These are phyloP conservation scores for Carex parvula DNA, from an alignment of 176 grass and related monocot species.

Conservation along the genomic window DNA sequence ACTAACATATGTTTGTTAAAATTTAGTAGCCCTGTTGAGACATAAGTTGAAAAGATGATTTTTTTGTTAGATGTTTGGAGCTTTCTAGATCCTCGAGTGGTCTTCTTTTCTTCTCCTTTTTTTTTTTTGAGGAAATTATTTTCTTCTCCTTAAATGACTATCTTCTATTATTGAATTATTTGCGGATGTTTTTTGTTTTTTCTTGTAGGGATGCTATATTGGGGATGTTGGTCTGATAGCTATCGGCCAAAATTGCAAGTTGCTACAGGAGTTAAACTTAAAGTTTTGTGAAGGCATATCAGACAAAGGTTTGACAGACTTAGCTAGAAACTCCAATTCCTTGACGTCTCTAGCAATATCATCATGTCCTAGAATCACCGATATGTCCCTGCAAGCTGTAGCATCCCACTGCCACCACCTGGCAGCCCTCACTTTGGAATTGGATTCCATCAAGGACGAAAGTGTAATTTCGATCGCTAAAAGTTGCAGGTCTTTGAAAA, in stretches of 20 bases:
- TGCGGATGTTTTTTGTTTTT: neutral
- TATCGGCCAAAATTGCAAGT: constrained; percentile 61
- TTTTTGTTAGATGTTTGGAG: neutral
- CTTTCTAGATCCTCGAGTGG: neutral
- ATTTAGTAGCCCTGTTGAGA: neutral
- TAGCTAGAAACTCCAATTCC: constrained; percentile 51
- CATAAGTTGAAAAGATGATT: neutral
- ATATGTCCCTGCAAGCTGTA: constrained; percentile 75
- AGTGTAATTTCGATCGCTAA: constrained; percentile 66
- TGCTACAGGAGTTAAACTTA: constrained; percentile 59
- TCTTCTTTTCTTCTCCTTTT: neutral
- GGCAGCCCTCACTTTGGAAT: constrained; percentile 54
- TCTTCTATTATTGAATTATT: neutral
- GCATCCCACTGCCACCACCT: constrained; percentile 66
- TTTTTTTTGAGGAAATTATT: neutral
- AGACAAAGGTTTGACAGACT: constrained; percentile 69
- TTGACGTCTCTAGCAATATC: constrained; percentile 52
- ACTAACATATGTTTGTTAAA: neutral
- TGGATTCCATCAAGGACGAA: constrained; percentile 43
- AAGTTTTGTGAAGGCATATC: constrained; percentile 59
- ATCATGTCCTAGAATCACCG: constrained; percentile 59
- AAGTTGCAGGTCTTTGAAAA: constrained; percentile 61
- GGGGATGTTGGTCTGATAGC: constrained; percentile 82
- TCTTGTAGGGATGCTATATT: constrained; percentile 73
- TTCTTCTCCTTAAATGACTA: neutral